These are phyloP conservation scores for Hericium rajendrae DNA, from an alignment of 768 basidiomycete genomes.

Conservation along the genomic window DNA sequence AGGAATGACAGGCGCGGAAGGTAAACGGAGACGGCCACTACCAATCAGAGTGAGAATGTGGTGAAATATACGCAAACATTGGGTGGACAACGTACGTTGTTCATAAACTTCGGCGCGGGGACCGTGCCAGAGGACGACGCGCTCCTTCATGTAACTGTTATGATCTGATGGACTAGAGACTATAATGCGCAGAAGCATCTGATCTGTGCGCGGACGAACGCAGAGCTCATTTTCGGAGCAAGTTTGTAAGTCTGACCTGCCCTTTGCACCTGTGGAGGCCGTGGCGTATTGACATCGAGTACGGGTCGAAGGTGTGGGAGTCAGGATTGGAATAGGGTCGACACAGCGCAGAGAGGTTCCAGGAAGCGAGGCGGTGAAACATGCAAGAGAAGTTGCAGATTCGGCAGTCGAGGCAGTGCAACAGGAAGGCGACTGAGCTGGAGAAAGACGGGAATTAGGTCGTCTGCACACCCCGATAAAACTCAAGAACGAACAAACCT, in stretches of 20 bases:
- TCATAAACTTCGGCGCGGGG: constrained; percentile 54
- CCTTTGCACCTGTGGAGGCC: no score
- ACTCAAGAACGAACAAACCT: constrained; percentile 21
- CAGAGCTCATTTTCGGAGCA: constrained; percentile 26
- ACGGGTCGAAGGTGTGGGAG: constrained; percentile 15
- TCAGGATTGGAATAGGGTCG: constrained; percentile 46
- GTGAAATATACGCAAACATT: not conserved
- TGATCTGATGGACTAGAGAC: constrained; percentile 18
- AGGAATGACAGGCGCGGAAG: constrained; percentile 31
- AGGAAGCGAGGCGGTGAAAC: constrained; percentile 27
- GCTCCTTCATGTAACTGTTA: constrained; percentile 1
- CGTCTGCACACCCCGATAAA: not conserved
- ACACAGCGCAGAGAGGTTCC: constrained; percentile 34
- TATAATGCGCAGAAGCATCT: constrained; percentile 48
- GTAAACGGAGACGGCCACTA: constrained; percentile 35
- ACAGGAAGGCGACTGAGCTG: constrained; percentile 18
- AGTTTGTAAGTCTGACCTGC: no score
- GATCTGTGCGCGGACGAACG: constrained; percentile 37
- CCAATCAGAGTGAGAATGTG: constrained; percentile 29
- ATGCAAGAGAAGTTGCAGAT: constrained; percentile 23
- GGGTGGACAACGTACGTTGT: constrained; percentile 37
- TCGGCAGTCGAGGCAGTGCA: constrained; percentile 12
- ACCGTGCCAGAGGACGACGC: constrained; percentile 67
- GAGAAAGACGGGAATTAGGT: constrained; percentile 9
- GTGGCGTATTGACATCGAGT: constrained; percentile 9